Evolutionary conservation across 768 basidiomycete genomes (phyloP).

Genomic region (Peribolospora kevripleyi): DNA sequence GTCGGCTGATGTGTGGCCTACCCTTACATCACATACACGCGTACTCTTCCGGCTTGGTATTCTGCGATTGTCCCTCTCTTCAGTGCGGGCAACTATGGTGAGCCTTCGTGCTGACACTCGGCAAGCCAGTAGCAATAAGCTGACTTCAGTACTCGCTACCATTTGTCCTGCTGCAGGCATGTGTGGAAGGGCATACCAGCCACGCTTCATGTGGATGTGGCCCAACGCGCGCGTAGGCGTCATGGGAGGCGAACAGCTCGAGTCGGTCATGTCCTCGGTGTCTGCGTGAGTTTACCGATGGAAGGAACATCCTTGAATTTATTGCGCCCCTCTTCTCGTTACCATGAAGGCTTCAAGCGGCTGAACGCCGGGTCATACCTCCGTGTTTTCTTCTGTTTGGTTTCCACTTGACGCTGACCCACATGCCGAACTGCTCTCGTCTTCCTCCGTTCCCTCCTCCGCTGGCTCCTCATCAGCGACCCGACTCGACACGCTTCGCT

Average conservation of each 20-base stretch:
- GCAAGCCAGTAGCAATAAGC: not conserved
- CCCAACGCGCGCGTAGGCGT: slow-evolving; percentile 85
- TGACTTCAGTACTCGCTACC: not conserved
- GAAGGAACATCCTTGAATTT: slow-evolving; percentile 8
- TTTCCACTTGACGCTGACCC: no score
- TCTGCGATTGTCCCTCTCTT: not conserved
- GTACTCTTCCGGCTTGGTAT: not conserved
- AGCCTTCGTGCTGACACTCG: slow-evolving; percentile 4
- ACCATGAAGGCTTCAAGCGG: no score
- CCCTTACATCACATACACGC: not conserved
- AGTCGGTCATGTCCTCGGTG: slow-evolving; percentile 74
- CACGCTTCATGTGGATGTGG: slow-evolving; percentile 96
- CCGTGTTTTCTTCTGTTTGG: no score
- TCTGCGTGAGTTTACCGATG: slow-evolving; percentile 32
- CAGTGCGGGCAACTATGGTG: slow-evolving; percentile 67
- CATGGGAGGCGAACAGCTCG: slow-evolving; percentile 83
- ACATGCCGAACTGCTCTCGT: no score
- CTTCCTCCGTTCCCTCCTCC: no score
- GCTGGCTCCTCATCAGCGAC: slow-evolving; percentile 28
- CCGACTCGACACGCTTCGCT: slow-evolving; percentile 49
- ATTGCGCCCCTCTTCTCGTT: no score
- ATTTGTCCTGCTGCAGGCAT: not conserved
- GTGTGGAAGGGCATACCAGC: slow-evolving; percentile 40
- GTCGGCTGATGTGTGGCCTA: no score
- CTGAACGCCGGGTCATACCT: no score